A percentile compares a stretch with the other conserved stretches of the same genome.
These are phyloP conservation scores for Allium fistulosum DNA, from an alignment of 106 monocot genomes.

Conservation along the genomic window DNA sequence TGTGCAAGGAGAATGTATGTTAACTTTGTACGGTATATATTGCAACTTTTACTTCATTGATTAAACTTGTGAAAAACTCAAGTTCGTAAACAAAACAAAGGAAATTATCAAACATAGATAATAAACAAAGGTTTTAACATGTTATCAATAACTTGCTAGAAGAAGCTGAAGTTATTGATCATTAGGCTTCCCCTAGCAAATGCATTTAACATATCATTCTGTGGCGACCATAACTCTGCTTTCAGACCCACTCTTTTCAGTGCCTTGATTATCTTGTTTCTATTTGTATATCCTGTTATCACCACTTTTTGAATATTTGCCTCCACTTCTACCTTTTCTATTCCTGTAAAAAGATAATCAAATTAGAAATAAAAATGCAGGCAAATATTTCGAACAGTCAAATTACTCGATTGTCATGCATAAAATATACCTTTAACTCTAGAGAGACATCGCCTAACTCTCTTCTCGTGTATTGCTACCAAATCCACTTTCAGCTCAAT, in stretches of 20 bases:
- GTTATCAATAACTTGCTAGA: constrained; percentile 17
- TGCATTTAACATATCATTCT: constrained; percentile 83
- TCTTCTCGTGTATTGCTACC: constrained; percentile 96
- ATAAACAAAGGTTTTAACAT: constrained; percentile 5
- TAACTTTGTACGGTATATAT: not conserved
- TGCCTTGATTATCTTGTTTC: constrained; percentile 79
- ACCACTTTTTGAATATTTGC: constrained; percentile 75
- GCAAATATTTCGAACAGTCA: not conserved
- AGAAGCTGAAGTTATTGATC: constrained; percentile 74
- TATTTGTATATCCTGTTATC: constrained; percentile 71
- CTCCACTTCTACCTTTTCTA: constrained; percentile 91
- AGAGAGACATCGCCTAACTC: constrained; percentile 78
- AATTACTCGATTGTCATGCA: not conserved
- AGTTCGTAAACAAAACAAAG: not conserved
- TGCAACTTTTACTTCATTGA: not conserved
- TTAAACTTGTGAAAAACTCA: not conserved
- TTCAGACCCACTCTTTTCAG: constrained; percentile 69
- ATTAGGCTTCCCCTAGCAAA: constrained; percentile 64
- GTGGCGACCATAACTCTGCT: constrained; percentile 83
- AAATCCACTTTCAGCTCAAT: constrained; percentile 92
- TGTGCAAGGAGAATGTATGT: too few species aligned
- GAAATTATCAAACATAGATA: constrained; percentile 8
- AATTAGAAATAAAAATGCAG: too few species aligned
- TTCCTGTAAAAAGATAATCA: constrained; percentile 31
- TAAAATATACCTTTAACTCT: constrained; percentile 62